A percentile compares a stretch with the other conserved stretches of the same genome.
phyloP scores from a whole-genome alignment of 2,329 filamentous ascomycete genomes.

The Pseudocercospora fijiensis region DNA sequence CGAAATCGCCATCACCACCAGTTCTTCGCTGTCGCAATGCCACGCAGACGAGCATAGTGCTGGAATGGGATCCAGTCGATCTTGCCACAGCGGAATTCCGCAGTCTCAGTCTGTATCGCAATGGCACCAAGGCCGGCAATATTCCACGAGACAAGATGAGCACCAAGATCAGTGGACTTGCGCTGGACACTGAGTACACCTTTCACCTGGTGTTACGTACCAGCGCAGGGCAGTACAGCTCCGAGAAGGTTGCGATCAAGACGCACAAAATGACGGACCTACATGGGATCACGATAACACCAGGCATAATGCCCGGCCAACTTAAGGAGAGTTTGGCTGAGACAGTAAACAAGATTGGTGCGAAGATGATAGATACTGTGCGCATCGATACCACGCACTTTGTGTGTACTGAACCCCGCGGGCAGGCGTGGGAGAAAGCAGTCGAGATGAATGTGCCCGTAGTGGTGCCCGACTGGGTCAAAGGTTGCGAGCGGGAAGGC shows the following conservation, averaged over 20 bases:
- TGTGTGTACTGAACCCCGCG: conserved; percentile 89
- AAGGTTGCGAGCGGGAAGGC: conserved; percentile 91
- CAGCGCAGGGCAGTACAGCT: conserved; percentile 80
- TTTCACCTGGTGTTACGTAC: conserved; percentile 93
- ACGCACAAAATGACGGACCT: conserved; percentile 99
- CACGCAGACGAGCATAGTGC: conserved; percentile 95
- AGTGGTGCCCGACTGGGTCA: conserved; percentile 93
- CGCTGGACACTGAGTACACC: conserved; percentile 93
- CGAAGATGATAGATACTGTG: conserved; percentile 84
- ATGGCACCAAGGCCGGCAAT: conserved; percentile 92
- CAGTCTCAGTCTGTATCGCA: conserved; percentile 86
- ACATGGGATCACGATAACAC: conserved; percentile 90
- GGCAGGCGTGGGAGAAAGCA: conserved; percentile 90
- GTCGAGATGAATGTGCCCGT: conserved; percentile 98
- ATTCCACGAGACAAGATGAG: conserved; percentile 89
- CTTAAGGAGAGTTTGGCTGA: conserved; percentile 69
- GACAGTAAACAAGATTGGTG: conserved; percentile 84
- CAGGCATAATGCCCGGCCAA: conserved; percentile 75
- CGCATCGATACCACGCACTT: conserved; percentile 98
- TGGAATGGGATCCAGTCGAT: conserved; percentile 95
- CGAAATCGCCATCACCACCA: conserved; percentile 71
- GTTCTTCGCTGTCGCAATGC: conserved; percentile 90
- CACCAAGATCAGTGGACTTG: conserved; percentile 94
- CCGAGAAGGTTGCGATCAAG: conserved; percentile 78
- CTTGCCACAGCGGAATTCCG: conserved; percentile 89